Evolutionary conservation across 345 rosid species (phyloP).

Genomic region (Eucalyptus marginata): DNA sequence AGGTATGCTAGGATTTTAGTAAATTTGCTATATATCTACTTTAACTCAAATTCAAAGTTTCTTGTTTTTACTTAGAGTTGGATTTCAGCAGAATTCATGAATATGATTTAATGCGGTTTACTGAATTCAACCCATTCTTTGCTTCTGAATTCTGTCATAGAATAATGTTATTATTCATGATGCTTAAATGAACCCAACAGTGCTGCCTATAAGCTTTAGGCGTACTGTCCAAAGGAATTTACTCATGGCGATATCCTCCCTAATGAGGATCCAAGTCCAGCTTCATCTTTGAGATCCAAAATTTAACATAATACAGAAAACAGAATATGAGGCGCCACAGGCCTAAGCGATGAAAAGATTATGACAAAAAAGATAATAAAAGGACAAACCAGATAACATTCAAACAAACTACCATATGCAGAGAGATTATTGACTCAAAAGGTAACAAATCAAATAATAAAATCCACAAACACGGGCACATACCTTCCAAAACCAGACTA

Average conservation of each 20-base stretch:
- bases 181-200: not conserved
- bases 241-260: not conserved
- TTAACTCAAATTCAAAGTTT: not conserved
- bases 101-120: not conserved
- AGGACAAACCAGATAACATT: not conserved
- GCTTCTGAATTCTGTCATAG: not conserved
- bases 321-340: not conserved
- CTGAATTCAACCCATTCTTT: not conserved
- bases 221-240: not conserved
- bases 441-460: not conserved
- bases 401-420: not conserved
- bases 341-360: not conserved
- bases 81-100: not conserved
- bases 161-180: not conserved
- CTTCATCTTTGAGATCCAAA: not conserved
- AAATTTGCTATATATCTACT: not conserved
- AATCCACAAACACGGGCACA: not conserved
- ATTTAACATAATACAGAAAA: not conserved
- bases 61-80: not conserved
- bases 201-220: not conserved
- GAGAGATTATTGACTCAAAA: not conserved
- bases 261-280: not conserved
- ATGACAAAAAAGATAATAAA: not conserved
- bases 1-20: not conserved
- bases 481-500: conserved; percentile 97